Base-by-base conservation (phyloP, 176 grass and related monocot genomes). In the Oryza punctata region DNA sequence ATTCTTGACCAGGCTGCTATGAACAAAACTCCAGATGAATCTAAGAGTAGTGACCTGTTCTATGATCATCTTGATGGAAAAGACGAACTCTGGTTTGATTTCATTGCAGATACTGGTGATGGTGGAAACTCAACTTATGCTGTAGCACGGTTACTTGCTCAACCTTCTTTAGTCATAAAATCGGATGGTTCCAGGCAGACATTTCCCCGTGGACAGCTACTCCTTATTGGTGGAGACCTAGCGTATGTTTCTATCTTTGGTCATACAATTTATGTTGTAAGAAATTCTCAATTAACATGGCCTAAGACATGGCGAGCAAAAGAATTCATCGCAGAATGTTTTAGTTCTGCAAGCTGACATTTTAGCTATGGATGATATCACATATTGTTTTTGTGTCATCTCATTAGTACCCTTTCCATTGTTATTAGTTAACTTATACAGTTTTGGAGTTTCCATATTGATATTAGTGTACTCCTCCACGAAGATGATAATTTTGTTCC, bases 41-140 rank as follows among this genome's bases (percentile, higher is more conserved):
- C 91, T 44, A 93, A 85, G 82, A 77, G 67, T 78, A 71, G 74
- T 14, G 89, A 94, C 81, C 70, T 96, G 75, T 84, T 99, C 11
- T 99, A 94, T 63, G 89, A 99, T 49, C 93, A 96, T 65, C 89
- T 94, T 72, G 74, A 84, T 78, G 89, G 85, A 81, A 96, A 87
- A 89, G 96, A 96, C 41, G 89, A 94, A 69, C 83, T 99, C 77
- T 99, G 93, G 96, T 99, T 99, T 65, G 96, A 99, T 87, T 99
- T 99, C 78, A 89, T 99, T 85, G 96, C 96, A 71, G 96, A 99
- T 76, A 99, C 93, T 10, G 96, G 93, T 4, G 96, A 99, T 38
- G 96, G 96, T 73, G 96, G 96, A 24, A 99, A 96, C 50, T 99
- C 93, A 13, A 91, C 93, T 16, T 99, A 99, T 75, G 67, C 93